Percentiles rank a stretch among this genome's conserved stretches.
These are phyloP conservation scores for Sclerotinia subarctica DNA, from an alignment of 2,329 filamentous ascomycete species.

Conservation along the genomic window DNA sequence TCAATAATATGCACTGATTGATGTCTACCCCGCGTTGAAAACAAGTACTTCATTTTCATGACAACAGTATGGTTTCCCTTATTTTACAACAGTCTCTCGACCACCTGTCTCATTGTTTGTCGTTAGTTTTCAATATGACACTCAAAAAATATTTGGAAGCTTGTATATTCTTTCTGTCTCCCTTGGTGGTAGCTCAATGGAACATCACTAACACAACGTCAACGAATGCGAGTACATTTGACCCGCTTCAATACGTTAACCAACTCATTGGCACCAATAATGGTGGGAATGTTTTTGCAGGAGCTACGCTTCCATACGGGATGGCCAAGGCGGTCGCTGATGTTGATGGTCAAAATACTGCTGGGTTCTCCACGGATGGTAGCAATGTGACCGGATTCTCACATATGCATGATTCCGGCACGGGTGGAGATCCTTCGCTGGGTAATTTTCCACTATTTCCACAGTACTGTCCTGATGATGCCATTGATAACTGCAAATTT, in stretches of 20 bases:
- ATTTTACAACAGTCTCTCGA: not conserved
- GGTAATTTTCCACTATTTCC: constrained; percentile 49
- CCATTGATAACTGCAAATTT: constrained; percentile 56
- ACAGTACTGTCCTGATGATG: constrained; percentile 44
- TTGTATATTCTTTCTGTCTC: not conserved
- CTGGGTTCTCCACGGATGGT: constrained; percentile 48
- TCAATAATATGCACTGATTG: not conserved
- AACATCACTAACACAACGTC: not conserved
- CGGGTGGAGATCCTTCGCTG: constrained; percentile 45
- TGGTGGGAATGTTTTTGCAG: constrained; percentile 53
- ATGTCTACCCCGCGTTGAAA: not conserved
- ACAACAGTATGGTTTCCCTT: not conserved
- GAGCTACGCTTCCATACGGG: constrained; percentile 52
- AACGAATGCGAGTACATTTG: constrained; percentile 10
- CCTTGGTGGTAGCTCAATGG: constrained; percentile 6
- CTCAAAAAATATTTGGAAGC: not conserved
- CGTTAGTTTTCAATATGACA: not conserved
- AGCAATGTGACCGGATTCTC: constrained; percentile 51
- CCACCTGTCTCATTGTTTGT: not conserved
- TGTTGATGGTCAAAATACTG: constrained; percentile 46
- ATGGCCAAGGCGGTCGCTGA: constrained; percentile 57
- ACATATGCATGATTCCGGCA: constrained; percentile 46
- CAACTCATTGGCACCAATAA: constrained; percentile 53
- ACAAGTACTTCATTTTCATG: not conserved
- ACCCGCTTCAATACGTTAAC: constrained; percentile 42